Conservation (phyloP, 1,284 basidiomycete genomes). For the Trichosporon coremiiforme region DNA sequence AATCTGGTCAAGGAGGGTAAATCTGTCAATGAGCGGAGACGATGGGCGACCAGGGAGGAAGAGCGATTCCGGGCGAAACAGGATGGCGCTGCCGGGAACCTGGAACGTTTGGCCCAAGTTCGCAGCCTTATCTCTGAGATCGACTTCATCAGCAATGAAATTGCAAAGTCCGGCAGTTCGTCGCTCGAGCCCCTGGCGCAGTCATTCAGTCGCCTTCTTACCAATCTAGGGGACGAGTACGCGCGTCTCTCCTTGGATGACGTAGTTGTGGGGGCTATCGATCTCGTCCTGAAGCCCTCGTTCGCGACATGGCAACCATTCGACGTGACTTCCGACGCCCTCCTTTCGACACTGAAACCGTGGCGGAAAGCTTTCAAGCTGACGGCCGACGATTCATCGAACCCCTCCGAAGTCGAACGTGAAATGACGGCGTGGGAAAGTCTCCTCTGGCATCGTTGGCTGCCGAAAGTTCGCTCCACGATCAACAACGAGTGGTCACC, state of each 20-base stretch:
- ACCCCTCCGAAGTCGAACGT: constrained; percentile 30
- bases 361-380: constrained; percentile 54
- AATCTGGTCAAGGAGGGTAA: constrained; percentile 88
- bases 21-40: constrained; percentile 74
- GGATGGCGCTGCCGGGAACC: not conserved
- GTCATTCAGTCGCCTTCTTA: constrained; percentile 69
- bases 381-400: constrained; percentile 20
- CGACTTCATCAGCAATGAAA: constrained; percentile 64
- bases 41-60: constrained; percentile 64
- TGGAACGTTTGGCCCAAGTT: constrained; percentile 49
- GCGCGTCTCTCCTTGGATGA: constrained; percentile 81
- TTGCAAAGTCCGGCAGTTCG: constrained; percentile 62
- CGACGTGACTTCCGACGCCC: constrained; percentile 41
- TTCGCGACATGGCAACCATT: constrained; percentile 52
- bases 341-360: constrained; percentile 48
- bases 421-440: constrained; percentile 94
- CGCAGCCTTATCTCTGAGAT: constrained; percentile 73
- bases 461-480: constrained; percentile 83
- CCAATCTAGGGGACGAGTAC: constrained; percentile 75
- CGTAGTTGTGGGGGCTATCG: constrained; percentile 85
- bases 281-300: constrained; percentile 61
- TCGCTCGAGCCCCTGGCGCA: constrained; percentile 71
- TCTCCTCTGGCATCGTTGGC: constrained; percentile 90
- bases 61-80: constrained; percentile 64
- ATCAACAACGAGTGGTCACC: constrained; percentile 94